phyloP scores from a whole-genome alignment of 2,329 filamentous ascomycete genomes.

The Colletotrichum incanum region DNA sequence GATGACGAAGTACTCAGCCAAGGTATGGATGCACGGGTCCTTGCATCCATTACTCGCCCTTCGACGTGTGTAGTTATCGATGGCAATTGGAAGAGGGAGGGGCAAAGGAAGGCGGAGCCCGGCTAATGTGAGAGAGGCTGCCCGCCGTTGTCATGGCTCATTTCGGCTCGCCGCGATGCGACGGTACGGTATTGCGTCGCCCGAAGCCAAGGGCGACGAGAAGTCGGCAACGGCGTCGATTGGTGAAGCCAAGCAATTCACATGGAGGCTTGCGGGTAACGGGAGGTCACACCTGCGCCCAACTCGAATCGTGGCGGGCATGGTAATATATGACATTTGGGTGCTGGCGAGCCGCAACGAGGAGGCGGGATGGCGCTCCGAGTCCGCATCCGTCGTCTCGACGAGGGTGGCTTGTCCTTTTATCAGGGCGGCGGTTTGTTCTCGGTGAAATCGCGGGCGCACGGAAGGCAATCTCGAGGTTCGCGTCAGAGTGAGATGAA shows the following conservation, averaged over 20 bases:
- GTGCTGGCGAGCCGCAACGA: constrained; percentile 33
- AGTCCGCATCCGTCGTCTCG: constrained; percentile 11
- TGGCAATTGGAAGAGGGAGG: background rate
- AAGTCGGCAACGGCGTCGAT: constrained; percentile 4
- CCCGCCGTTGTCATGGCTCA: constrained; percentile 9
- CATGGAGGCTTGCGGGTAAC: constrained; percentile 5
- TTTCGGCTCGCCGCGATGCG: constrained; percentile 34
- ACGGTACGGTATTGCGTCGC: constrained; percentile 29
- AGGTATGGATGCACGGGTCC: background rate
- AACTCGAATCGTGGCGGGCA: constrained; percentile 5
- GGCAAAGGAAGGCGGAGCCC: background rate
- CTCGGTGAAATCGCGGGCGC: background rate
- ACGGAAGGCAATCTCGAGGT: background rate
- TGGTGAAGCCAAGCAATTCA: constrained; percentile 8
- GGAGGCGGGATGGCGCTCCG: constrained; percentile 30
- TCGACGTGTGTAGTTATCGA: background rate
- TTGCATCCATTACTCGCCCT: background rate
- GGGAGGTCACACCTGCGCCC: constrained; percentile 18
- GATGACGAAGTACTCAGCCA: background rate
- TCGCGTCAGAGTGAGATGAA: background rate
- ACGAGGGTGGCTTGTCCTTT: constrained; percentile 14
- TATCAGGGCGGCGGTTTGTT: background rate
- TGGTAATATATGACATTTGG: constrained; percentile 10
- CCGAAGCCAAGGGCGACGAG: constrained; percentile 26
- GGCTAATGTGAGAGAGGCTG: constrained; percentile 17